phyloP scores from a whole-genome alignment of 352 stramenopile species.

The Phytophthora megakarya region DNA sequence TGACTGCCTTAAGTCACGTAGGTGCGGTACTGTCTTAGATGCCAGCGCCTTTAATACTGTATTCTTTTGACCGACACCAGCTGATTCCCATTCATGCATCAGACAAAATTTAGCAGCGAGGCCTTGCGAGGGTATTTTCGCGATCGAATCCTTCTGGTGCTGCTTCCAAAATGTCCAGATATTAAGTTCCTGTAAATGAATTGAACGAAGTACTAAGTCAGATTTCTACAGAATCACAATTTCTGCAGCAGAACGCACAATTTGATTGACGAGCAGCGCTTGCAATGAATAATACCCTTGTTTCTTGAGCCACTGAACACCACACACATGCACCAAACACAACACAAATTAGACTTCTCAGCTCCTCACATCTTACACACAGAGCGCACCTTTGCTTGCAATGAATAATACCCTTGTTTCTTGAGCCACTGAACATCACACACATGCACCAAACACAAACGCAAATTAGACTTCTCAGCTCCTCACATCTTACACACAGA shows the following conservation, averaged over 20 bases:
- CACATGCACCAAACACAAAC: background rate
- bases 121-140: constrained; percentile 50
- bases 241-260: constrained; percentile 48
- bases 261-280: constrained; percentile 74
- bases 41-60: constrained; percentile 26
- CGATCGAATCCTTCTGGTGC: constrained; percentile 29
- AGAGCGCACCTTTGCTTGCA: constrained; percentile 52
- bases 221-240: background rate
- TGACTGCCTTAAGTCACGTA: constrained; percentile 26
- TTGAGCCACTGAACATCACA: constrained; percentile 60
- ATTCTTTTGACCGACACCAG: constrained; percentile 20
- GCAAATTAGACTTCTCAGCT: background rate
- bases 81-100: constrained; percentile 51
- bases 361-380: background rate
- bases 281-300: constrained; percentile 71
- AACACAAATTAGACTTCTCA: background rate
- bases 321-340: background rate
- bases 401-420: constrained; percentile 60
- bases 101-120: constrained; percentile 59
- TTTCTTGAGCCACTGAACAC: constrained; percentile 58
- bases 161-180: constrained; percentile 68
- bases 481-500: constrained; percentile 1
- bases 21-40: constrained; percentile 24
- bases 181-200: constrained; percentile 63
- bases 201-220: constrained; percentile 16